Evolutionary conservation across 176 grass and related monocot genomes (phyloP), one percentile per base, ranked within the genome.

Genomic region (Eragrostis curvula): DNA sequence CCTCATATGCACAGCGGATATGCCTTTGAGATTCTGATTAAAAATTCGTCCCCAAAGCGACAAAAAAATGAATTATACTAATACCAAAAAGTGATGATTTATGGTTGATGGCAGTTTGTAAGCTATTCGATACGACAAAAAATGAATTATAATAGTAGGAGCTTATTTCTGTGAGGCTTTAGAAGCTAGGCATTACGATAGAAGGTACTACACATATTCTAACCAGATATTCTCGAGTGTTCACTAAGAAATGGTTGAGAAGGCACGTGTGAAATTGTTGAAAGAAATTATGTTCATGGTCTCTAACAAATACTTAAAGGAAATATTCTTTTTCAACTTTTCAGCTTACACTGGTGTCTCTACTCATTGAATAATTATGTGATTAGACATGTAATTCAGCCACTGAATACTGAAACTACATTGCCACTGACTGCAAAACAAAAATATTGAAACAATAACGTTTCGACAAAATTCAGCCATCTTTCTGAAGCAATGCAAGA

Each of bases 371-470:
- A 27, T 29, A 58, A n/a, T 6, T 21, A 63, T 20, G 63, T 72
- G 42, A 51, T 55, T 58, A 45, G 21, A 40, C 58, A 27, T 60
- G 24, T 60, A 25, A 10, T 12, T 60, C 20, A 21, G 55, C 30
- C 43, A 75, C 61, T 61, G 60, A 70, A 62, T 58, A 68, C 12
- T 43, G n/a, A 57, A 66, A 90, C 40, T 29, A 43, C 36, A 42
- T 73, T 55, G 23, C 2, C 41, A 51, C 51, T 46, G 29, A 36
- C 24, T 68, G 21, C 23, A 3, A 55, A 29, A 45, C 55, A 29
- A 20, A 40, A 55, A 84, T 53, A 75, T 46, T 71, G 17, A 79
- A 58, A 62, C 40, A 24, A 41, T 71, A 15, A 28, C 23, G 41
- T 58, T 42, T 12, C 55, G 25, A 28, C 57, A 81, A 59, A 2